Evolutionary conservation across 2,329 filamentous ascomycete genomes (phyloP), one percentile per base, ranked within the genome.

Genomic region (Talaromyces sp.): DNA sequence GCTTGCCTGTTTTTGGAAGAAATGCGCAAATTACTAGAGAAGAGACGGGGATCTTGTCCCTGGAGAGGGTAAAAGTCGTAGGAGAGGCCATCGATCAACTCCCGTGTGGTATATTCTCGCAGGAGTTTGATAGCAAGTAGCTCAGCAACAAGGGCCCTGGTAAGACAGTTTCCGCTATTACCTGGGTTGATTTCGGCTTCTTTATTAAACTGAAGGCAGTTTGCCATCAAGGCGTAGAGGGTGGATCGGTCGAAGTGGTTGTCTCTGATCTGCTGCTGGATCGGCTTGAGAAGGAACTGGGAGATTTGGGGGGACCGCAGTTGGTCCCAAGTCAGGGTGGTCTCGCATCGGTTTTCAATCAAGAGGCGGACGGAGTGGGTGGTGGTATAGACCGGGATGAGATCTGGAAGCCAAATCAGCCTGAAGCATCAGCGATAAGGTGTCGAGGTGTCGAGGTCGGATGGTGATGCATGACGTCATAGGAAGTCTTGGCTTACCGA

Each of bases 41-140:
- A 27, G 26, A 52, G 24, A 55, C 79, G 69, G 68, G 80, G 81
- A 3, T 85, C 80, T 43, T 94, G 81, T 9, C 92, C 93, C 72
- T 96, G 92, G 0, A 97, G 81, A 0, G 93, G 93, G 72, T 94
- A 91, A 72, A 96, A 97, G 73, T 97, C 93, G 75, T 97, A 97
- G 27, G 91, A 95, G 46, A 97, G 80, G 3, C 91, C 92, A 78
- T 97, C 93, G 66, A 97, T 96, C 66, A 97, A 82, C 75, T 97
- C 92, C 61, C 92, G 82, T 0, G 91, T 96, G 21, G 85, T 87
- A 75, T 92, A 96, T 71, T 97, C 93, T 76, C 91, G 93, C 65
- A 97, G 79, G 63, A 97, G 73, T 72, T 95, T 91, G 74, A 97
- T 90, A 14, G 92, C 91, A 53, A 97, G 80, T 61, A 97, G 82